A percentile compares a stretch with the other conserved stretches of the same genome.
Evolutionary conservation across 1,284 basidiomycete genomes (phyloP).

Genomic region (Phenoliferia sp.): DNA sequence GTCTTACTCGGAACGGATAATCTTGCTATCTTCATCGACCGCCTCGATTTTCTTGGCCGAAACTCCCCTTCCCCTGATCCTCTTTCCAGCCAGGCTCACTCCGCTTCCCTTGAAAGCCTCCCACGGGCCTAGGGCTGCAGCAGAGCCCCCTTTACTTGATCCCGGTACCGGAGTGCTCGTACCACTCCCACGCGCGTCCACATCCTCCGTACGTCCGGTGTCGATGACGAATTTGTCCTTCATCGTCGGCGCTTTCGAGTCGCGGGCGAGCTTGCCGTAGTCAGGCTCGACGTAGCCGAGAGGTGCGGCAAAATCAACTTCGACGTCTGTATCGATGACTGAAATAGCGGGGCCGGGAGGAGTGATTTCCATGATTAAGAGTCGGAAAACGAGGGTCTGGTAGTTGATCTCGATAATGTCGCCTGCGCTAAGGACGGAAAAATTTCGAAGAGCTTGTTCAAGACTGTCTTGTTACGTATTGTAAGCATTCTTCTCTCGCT

Average conservation of each 20-base stretch:
- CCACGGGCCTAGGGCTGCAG: conserved; percentile 56
- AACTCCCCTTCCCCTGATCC: conserved; percentile 87
- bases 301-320: conserved; percentile 61
- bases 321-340: conserved; percentile 92
- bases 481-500: background rate
- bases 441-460: conserved; percentile 91
- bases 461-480: conserved; percentile 55
- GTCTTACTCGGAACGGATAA: conserved; percentile 78
- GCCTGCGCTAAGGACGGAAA: conserved; percentile 54
- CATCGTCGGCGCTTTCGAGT: conserved; percentile 78
- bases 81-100: conserved; percentile 77
- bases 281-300: conserved; percentile 80
- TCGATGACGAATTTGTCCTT: conserved; percentile 96
- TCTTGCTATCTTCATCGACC: conserved; percentile 75
- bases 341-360: conserved; percentile 77
- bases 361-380: conserved; percentile 90
- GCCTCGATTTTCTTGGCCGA: conserved; percentile 73
- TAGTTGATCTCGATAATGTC: conserved; percentile 49
- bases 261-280: conserved; percentile 60
- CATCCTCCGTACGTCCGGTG: conserved; percentile 44
- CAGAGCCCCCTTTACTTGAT: conserved; percentile 12
- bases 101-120: conserved; percentile 93
- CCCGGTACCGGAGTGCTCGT: conserved; percentile 30
- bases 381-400: conserved; percentile 79
- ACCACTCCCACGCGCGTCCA: conserved; percentile 35